Base-by-base conservation (phyloP, 2,329 filamentous ascomycete genomes). In the Delphinella strobiligena region DNA sequence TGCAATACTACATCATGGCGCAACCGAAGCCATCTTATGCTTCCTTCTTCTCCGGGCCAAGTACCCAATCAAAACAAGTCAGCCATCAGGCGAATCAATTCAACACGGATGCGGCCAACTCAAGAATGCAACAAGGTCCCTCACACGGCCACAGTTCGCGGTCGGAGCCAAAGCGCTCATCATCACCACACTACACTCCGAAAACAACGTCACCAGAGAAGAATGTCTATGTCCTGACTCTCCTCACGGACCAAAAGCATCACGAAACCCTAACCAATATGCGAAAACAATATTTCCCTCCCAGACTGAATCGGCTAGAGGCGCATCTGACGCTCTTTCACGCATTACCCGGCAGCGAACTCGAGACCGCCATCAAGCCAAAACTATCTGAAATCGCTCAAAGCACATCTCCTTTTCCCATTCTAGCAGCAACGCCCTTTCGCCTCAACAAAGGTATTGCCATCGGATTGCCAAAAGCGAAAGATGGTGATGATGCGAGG, bases 291-390 rank as follows among this genome's bases (percentile, higher is more conserved):
- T 62, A 66, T 48, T 68, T 67, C 36, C 64, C 63, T 0, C 51
- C 49, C n/a, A 52, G 54, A 8, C 48, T 66, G 41, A 67, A 67
- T 46, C 59, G 60, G 30, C 59, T 61, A 1, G 58, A 57, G 2
- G 63, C 63, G 4, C 63, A 68, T 43, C 45, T 68, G 14, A 66
- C 63, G 1, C 53, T 67, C 3, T 67, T 67, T 48, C 63, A 67
- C 44, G 63, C 63, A 4, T 52, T 68, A 18, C 64, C 64, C 0
- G 57, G 54, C 33, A 63, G 60, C 30, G 56, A 58, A 36, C 48
- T 64, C 12, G 44, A 53, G n/a, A 45, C 49, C 27, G 43, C 44
- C 18, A 57, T 67, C 11, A 51, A 62, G 9, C 52, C 54, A 5
- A 47, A 49, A 2, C 43, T 67, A 9, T 46, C 52, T 7, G 45